Conservation (phyloP, 345 rosid genomes). For the Eucalyptus curtisii region DNA sequence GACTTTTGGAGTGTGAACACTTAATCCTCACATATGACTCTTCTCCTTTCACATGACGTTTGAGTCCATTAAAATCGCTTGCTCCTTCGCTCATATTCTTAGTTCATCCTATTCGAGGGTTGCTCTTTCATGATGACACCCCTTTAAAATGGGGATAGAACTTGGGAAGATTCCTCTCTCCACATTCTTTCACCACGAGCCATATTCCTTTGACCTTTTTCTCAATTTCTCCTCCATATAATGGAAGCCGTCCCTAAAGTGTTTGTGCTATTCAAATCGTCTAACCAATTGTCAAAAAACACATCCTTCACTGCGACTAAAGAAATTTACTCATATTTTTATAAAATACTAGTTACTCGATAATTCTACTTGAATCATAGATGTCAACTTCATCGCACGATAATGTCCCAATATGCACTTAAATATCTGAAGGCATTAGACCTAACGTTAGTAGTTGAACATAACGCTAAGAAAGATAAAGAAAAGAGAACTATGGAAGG, state of each 20-base stretch:
- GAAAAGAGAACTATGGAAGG: background rate
- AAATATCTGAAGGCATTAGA: too few species aligned
- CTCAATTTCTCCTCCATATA: background rate
- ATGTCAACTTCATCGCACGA: too few species aligned
- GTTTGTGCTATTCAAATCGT: background rate
- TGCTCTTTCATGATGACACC: background rate
- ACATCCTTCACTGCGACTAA: background rate
- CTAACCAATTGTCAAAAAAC: background rate
- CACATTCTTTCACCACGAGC: background rate
- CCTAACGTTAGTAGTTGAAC: too few species aligned
- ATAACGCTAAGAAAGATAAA: background rate
- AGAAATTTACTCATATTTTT: too few species aligned
- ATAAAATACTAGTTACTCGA: too few species aligned
- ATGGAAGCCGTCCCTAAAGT: background rate
- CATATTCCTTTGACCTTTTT: background rate
- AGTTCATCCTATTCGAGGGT: too few species aligned
- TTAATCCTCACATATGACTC: too few species aligned
- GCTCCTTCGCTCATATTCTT: too few species aligned
- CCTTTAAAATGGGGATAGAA: background rate
- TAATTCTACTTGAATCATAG: too few species aligned
- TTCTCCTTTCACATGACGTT: too few species aligned
- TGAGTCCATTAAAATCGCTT: too few species aligned
- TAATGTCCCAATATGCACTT: too few species aligned
- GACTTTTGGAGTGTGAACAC: background rate
- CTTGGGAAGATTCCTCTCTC: background rate